These are phyloP conservation scores for Colletotrichum agaves DNA, from an alignment of 2,329 filamentous ascomycete genomes.

Conservation along the genomic window DNA sequence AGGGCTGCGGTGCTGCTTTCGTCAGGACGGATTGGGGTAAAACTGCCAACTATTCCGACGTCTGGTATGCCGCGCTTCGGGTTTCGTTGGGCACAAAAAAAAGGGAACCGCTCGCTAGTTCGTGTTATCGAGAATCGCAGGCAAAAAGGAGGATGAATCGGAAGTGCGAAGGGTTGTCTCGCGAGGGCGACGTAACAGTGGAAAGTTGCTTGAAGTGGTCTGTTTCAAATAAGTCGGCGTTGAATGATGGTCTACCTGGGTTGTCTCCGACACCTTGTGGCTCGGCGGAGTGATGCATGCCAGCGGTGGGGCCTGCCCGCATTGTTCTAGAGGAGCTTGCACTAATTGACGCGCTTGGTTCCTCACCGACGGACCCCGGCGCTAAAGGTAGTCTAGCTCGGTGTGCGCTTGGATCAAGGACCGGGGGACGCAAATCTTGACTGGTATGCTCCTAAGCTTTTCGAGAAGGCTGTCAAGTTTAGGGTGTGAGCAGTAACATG, in stretches of 20 bases:
- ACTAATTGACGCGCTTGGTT: conserved; percentile 33
- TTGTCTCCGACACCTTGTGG: conserved; percentile 29
- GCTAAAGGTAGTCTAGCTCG: conserved; percentile 12
- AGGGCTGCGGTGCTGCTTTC: background rate
- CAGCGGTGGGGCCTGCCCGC: conserved; percentile 31
- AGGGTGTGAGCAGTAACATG: background rate
- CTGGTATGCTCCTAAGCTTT: background rate
- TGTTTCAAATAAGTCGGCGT: conserved; percentile 36
- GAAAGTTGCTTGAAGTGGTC: conserved; percentile 33
- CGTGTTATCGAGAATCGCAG: background rate
- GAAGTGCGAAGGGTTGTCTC: conserved; percentile 15
- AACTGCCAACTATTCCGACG: background rate
- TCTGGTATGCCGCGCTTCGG: background rate
- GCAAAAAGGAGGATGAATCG: background rate
- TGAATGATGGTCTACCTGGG: conserved; percentile 31
- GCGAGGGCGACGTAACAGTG: conserved; percentile 18
- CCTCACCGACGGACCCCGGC: conserved; percentile 30
- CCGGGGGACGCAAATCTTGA: conserved; percentile 6
- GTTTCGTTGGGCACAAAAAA: background rate
- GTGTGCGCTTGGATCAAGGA: conserved; percentile 24
- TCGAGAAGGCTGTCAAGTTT: conserved; percentile 2
- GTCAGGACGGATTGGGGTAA: conserved; percentile 31
- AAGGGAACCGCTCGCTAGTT: conserved; percentile 21
- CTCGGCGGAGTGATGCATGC: conserved; percentile 28
- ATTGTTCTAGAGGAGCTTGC: conserved; percentile 35